phyloP scores from a whole-genome alignment of 352 stramenopile species.

The Lagenidium giganteum region DNA sequence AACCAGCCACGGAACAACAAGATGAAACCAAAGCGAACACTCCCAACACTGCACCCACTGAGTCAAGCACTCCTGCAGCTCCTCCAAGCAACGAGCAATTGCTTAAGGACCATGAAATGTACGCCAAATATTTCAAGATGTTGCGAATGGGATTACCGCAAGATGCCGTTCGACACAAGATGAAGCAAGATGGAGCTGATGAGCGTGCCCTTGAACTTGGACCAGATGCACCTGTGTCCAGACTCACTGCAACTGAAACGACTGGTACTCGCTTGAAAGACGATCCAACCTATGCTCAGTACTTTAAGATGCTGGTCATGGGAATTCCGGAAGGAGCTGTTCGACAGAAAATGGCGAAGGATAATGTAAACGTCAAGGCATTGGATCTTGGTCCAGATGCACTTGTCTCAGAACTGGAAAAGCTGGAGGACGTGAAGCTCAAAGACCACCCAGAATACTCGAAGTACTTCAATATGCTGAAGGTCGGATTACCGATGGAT shows the following conservation, averaged over 20 bases:
- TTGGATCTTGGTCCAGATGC: conserved; percentile 52
- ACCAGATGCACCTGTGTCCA: conserved; percentile 25
- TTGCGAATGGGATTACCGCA: conserved; percentile 85
- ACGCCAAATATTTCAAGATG: conserved; percentile 93
- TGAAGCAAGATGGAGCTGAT: conserved; percentile 46
- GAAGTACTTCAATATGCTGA: conserved; percentile 94
- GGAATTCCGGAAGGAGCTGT: conserved; percentile 70
- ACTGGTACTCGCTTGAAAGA: conserved; percentile 19
- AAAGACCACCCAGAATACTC: conserved; percentile 54
- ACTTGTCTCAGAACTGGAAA: conserved; percentile 31
- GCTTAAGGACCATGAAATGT: conserved; percentile 58
- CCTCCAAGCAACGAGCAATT: conserved; percentile 11
- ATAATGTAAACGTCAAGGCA: conserved; percentile 35
- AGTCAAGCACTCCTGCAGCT: no score
- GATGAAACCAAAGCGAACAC: background rate
- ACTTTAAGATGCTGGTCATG: conserved; percentile 93
- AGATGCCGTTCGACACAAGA: conserved; percentile 83
- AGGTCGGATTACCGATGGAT: conserved; percentile 83
- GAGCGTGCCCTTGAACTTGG: conserved; percentile 30
- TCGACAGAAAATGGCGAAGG: conserved; percentile 47
- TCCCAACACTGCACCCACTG: conserved; percentile 1
- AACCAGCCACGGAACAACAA: background rate
- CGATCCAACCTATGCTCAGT: conserved; percentile 65
- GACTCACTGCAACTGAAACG: conserved; percentile 5
- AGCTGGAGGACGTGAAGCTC: conserved; percentile 27